Conservation (phyloP, 768 basidiomycete genomes). For the Naganishia randhawae region DNA sequence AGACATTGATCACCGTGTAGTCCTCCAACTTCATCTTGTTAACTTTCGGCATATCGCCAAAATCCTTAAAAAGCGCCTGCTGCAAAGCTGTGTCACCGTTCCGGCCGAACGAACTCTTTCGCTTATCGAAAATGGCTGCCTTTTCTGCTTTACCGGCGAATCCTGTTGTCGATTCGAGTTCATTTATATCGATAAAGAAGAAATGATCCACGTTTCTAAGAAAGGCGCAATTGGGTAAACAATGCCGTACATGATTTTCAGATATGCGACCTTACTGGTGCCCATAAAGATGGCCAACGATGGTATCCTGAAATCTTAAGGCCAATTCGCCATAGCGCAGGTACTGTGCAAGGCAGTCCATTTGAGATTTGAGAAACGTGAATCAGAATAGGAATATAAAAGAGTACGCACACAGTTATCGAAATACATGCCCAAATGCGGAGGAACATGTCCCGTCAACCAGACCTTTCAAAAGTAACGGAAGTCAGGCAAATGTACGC, state of each 20-base stretch:
- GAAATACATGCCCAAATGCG: slow-evolving; percentile 73
- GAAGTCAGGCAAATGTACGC: slow-evolving; percentile 18
- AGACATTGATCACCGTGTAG: slow-evolving; percentile 73
- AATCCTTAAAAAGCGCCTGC: slow-evolving; percentile 61
- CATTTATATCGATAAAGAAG: slow-evolving; percentile 52
- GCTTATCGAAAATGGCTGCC: background rate
- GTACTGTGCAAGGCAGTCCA: slow-evolving; percentile 52
- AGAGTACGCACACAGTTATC: slow-evolving; percentile 69
- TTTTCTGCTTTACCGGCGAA: slow-evolving; percentile 13
- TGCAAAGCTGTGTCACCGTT: slow-evolving; percentile 53
- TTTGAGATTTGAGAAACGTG: background rate
- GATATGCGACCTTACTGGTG: slow-evolving; percentile 56
- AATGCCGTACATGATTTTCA: background rate
- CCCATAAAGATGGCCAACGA: slow-evolving; percentile 75
- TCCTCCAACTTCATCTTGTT: slow-evolving; percentile 60
- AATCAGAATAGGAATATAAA: background rate
- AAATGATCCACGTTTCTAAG: slow-evolving; percentile 70
- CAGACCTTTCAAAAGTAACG: slow-evolving; percentile 53
- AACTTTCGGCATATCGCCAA: slow-evolving; percentile 58
- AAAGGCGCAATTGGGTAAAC: background rate
- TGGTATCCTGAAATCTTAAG: slow-evolving; percentile 80
- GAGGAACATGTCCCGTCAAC: slow-evolving; percentile 74
- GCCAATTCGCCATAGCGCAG: slow-evolving; percentile 56
- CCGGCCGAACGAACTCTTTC: slow-evolving; percentile 32
- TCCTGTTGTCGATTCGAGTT: slow-evolving; percentile 39